Percentiles rank a stretch among this genome's conserved stretches.
Evolutionary conservation across 2,329 filamentous ascomycete genomes (phyloP).

Genomic region (Cladosporium sp.): DNA sequence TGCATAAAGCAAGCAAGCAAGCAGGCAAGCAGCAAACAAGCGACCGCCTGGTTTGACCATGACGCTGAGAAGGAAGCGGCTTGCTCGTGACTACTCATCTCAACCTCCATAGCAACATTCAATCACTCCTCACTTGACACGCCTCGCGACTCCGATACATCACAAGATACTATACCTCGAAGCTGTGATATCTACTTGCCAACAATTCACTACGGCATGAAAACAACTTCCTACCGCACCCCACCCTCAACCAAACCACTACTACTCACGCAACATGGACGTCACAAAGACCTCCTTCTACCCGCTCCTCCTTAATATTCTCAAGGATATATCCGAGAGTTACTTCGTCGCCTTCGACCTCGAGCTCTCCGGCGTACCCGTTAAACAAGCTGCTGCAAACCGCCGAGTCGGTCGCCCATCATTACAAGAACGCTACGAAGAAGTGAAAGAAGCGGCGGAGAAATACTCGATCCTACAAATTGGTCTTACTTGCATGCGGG

Average conservation of each 20-base stretch:
- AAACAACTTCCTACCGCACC: conserved; percentile 2
- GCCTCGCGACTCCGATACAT: too few species aligned
- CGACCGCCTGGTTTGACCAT: conserved; percentile 4
- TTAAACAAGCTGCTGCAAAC: conserved; percentile 33
- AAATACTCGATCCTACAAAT: conserved; percentile 62
- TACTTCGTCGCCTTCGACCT: conserved; percentile 63
- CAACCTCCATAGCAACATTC: conserved; percentile 2
- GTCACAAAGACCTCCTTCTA: conserved; percentile 49
- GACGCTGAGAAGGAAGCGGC: conserved; percentile 1
- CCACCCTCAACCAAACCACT: conserved; percentile 3
- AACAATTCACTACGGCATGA: background rate
- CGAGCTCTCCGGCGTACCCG: conserved; percentile 61
- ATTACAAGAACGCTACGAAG: conserved; percentile 58
- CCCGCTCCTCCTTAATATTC: conserved; percentile 50
- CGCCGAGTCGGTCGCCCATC: conserved; percentile 36
- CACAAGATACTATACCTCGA: too few species aligned
- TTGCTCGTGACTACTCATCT: conserved; percentile 11
- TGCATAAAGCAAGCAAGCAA: background rate
- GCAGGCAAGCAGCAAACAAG: too few species aligned
- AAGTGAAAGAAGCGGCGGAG: conserved; percentile 57
- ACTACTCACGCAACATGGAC: conserved; percentile 50
- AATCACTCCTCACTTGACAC: conserved; percentile 27
- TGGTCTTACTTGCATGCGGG: conserved; percentile 61
- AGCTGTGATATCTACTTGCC: too few species aligned
- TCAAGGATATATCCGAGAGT: conserved; percentile 55